Evolutionary conservation across 345 rosid genomes (phyloP).

Genomic region (Syzygium oleosum): DNA sequence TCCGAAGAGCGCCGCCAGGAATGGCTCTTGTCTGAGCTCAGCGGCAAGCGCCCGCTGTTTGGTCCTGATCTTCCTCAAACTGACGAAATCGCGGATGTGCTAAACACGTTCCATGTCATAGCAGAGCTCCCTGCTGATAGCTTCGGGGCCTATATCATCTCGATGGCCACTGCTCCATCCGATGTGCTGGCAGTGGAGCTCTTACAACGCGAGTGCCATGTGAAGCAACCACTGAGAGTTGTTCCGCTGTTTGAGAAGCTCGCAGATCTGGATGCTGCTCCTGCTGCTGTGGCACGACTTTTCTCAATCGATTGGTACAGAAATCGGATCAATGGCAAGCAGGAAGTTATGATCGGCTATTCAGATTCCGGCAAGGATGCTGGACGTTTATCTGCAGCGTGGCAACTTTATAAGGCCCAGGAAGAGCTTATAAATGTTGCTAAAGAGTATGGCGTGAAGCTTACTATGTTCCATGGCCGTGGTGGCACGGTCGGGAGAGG

Average conservation of each 20-base stretch:
- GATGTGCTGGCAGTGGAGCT: slow-evolving; percentile 98
- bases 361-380: slow-evolving; percentile 99
- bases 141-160: slow-evolving; percentile 93
- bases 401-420: slow-evolving; percentile 97
- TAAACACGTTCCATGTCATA: slow-evolving; percentile 73
- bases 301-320: slow-evolving; percentile 95
- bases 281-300: slow-evolving; percentile 86
- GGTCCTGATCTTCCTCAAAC: slow-evolving; percentile 96
- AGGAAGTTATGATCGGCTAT: slow-evolving; percentile 99
- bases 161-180: slow-evolving; percentile 96
- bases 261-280: slow-evolving; percentile 96
- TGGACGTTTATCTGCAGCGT: slow-evolving; percentile 93
- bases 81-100: slow-evolving; percentile 84
- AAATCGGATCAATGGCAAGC: slow-evolving; percentile 82
- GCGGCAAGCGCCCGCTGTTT: slow-evolving; percentile 86
- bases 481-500: slow-evolving; percentile 99
- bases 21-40: slow-evolving; percentile 87
- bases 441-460: slow-evolving; percentile 75
- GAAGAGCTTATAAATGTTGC: slow-evolving; percentile 94
- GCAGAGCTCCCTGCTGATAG: slow-evolving; percentile 85
- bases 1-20: slow-evolving; percentile 77
- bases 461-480: slow-evolving; percentile 99
- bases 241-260: slow-evolving; percentile 98
- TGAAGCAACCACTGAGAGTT: slow-evolving; percentile 83
- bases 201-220: slow-evolving; percentile 89